Conservation (phyloP, 164 flowering plant genomes). For the Macadamia integrifolia region DNA sequence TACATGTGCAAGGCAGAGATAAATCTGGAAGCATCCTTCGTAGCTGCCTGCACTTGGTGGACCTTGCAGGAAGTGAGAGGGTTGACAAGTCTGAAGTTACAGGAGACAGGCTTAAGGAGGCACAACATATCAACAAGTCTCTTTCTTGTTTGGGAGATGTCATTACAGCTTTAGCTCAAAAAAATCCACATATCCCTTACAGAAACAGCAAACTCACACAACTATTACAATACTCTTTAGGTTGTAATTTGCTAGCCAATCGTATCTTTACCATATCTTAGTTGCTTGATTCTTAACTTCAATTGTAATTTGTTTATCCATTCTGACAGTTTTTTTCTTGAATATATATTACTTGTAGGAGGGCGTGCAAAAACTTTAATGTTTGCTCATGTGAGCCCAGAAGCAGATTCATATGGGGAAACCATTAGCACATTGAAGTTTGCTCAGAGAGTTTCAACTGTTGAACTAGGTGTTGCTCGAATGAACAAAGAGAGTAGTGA, state of each 20-base stretch:
- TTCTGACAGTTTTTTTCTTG: conserved; percentile 12
- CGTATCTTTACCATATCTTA: background rate
- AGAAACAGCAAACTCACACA: conserved; percentile 94
- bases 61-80: conserved; percentile 83
- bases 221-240: conserved; percentile 80
- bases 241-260: conserved; percentile 20
- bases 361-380: conserved; percentile 84
- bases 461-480: conserved; percentile 88
- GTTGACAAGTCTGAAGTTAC: conserved; percentile 79
- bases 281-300: background rate
- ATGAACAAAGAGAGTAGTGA: conserved; percentile 66
- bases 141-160: conserved; percentile 91
- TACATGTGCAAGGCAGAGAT: conserved; percentile 62
- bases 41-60: conserved; percentile 71
- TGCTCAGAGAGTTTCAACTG: conserved; percentile 77
- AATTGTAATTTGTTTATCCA: background rate
- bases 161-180: conserved; percentile 76
- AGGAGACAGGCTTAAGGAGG: conserved; percentile 78
- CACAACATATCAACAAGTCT: conserved; percentile 73
- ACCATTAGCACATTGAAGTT: conserved; percentile 76
- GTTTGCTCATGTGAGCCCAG: conserved; percentile 94
- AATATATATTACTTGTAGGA: conserved; percentile 36
- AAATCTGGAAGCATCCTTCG: conserved; percentile 38
- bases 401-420: conserved; percentile 65
- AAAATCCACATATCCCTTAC: conserved; percentile 77